Conservation (phyloP, 169 alveolate genomes). For the Eimeria zaria region DNA sequence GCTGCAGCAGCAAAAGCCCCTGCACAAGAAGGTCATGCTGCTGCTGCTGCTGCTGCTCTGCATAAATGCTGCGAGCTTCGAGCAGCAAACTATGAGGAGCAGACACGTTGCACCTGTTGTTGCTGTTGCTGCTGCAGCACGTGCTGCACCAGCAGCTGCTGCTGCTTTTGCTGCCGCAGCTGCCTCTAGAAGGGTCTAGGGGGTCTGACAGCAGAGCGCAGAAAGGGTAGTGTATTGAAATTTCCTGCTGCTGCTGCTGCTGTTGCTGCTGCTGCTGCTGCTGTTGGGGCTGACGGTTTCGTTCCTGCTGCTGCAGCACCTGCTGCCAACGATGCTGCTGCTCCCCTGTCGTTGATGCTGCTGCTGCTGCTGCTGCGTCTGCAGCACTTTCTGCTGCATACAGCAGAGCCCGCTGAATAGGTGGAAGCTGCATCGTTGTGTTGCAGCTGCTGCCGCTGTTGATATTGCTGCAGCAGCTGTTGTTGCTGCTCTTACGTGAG, state of each 20-base stretch:
- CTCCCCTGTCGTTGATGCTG: background rate
- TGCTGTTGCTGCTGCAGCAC: background rate
- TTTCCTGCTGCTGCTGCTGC: background rate
- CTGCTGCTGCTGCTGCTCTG: conserved; percentile 22
- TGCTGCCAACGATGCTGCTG: background rate
- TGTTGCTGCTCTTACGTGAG: background rate
- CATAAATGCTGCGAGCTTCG: background rate
- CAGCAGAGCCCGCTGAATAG: background rate
- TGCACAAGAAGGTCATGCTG: background rate
- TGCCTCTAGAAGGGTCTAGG: background rate
- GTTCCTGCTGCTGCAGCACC: background rate
- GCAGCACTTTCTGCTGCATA: background rate
- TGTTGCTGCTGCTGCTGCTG: conserved; percentile 11
- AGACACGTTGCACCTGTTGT: background rate
- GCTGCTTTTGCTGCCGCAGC: background rate
- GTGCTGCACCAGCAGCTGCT: background rate
- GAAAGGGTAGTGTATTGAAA: background rate
- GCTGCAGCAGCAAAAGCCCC: no score
- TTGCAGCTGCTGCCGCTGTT: conserved; percentile 15
- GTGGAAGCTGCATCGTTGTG: background rate
- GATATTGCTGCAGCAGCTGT: background rate
- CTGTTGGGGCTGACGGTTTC: background rate
- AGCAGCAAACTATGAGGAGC: background rate
- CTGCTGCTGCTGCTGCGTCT: conserved; percentile 5
- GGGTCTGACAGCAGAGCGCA: conserved; percentile 9